Evolutionary conservation across 148 eudicot genomes (phyloP).

Genomic region (Chenopodium quinoa): DNA sequence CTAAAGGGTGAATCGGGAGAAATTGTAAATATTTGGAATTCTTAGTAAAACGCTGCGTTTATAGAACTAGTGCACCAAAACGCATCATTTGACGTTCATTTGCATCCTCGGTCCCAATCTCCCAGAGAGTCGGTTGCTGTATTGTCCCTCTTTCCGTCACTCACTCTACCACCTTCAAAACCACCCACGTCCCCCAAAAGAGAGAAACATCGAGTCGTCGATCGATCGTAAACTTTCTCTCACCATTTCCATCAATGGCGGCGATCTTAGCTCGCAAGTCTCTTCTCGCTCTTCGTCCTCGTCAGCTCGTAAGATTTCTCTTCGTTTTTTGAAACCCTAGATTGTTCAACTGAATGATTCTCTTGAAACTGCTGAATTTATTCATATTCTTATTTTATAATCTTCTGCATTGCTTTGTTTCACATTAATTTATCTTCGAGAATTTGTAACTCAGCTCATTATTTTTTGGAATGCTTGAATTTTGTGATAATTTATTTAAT

Average conservation of each 20-base stretch:
- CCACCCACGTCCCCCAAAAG: background rate
- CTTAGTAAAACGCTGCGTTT: background rate
- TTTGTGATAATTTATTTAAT: background rate
- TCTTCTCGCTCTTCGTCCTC: conserved; percentile 54
- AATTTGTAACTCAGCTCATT: background rate
- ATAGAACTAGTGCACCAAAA: background rate
- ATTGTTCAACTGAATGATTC: background rate
- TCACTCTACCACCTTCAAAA: background rate
- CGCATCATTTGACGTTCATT: background rate
- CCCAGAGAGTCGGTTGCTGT: background rate
- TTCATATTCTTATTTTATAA: background rate
- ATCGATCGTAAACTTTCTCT: conserved; percentile 2
- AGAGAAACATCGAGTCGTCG: conserved; percentile 10
- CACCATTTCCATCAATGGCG: conserved; percentile 45
- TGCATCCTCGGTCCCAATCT: too few relatives aligned
- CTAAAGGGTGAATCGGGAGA: too few relatives aligned
- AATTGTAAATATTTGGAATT: too few relatives aligned
- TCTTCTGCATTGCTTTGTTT: background rate
- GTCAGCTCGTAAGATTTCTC: conserved; percentile 49
- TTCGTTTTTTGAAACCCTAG: conserved; percentile 22
- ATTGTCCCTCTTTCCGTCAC: conserved; percentile 6
- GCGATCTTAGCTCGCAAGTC: conserved; percentile 70
- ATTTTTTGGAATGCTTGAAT: background rate
- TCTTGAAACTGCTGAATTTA: background rate
- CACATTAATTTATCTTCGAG: background rate